These are phyloP conservation scores for Backusella westeae DNA, from an alignment of 192 early-diverging fungal genomes.

Conservation along the genomic window DNA sequence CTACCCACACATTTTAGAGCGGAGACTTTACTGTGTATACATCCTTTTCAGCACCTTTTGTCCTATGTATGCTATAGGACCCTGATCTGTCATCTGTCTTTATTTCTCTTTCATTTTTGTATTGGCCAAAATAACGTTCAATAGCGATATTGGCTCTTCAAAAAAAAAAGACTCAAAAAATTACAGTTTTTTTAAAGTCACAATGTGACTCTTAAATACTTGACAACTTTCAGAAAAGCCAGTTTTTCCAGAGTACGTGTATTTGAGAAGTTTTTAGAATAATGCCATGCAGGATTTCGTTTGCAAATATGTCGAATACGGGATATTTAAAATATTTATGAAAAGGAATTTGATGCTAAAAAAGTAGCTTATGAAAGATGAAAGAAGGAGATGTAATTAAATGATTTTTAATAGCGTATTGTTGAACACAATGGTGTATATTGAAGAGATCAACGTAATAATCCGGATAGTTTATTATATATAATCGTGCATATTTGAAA, in stretches of 20 bases:
- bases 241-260: neutral
- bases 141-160: conserved; percentile 15
- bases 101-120: conserved; percentile 1
- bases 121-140: conserved; percentile 18
- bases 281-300: neutral
- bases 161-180: conserved; percentile 8
- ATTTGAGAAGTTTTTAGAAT: neutral
- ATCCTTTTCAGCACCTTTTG: neutral
- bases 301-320: neutral
- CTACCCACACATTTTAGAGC: conserved; percentile 8
- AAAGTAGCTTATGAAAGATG: neutral
- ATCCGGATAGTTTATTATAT: neutral
- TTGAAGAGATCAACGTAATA: neutral
- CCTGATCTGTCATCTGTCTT: conserved; percentile 15
- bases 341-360: neutral
- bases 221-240: neutral
- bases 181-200: conserved; percentile 1
- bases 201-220: neutral
- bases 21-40: conserved; percentile 5
- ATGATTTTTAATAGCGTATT: neutral
- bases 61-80: conserved; percentile 3
- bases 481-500: neutral
- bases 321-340: neutral
- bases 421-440: neutral
- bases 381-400: neutral